Evolutionary conservation across 202 grass and related monocot species (phyloP).

Genomic region (Schoenoplectus triqueter): DNA sequence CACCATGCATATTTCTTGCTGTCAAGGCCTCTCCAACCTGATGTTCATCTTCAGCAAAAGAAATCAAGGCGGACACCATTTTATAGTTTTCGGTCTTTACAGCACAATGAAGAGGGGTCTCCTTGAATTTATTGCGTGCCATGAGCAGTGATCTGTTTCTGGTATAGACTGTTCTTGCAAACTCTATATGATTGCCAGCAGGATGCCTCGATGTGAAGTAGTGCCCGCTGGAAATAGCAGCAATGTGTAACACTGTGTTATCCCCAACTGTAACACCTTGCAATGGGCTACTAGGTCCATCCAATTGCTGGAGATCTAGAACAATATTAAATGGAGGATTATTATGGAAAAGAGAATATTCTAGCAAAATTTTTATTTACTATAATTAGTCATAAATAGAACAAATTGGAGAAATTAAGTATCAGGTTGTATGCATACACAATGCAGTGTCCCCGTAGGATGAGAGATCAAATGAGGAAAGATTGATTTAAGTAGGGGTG

Average conservation of each 20-base stretch:
- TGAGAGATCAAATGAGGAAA: too few species aligned
- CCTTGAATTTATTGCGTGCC: not conserved
- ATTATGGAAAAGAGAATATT: too few species aligned
- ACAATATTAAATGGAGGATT: not conserved
- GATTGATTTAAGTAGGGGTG: too few species aligned
- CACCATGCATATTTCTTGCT: slow-evolving; percentile 32
- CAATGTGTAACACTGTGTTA: slow-evolving; percentile 31
- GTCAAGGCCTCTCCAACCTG: not conserved
- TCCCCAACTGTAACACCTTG: not conserved
- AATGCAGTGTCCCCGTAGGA: too few species aligned
- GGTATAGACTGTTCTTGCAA: not conserved
- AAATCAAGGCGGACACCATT: slow-evolving; percentile 13
- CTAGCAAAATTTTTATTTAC: too few species aligned
- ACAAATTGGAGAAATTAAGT: too few species aligned
- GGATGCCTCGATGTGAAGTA: not conserved
- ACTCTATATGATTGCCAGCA: not conserved
- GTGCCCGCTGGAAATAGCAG: not conserved
- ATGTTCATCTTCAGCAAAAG: not conserved
- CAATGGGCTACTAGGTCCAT: not conserved
- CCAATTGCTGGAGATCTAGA: not conserved
- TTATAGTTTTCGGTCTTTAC: slow-evolving; percentile 16
- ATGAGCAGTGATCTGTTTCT: slow-evolving; percentile 7
- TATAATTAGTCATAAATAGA: too few species aligned
- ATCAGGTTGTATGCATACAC: too few species aligned
- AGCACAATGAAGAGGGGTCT: slow-evolving; percentile 49